These are phyloP conservation scores for Alternaria panax DNA, from an alignment of 2,329 filamentous ascomycete genomes.

Conservation along the genomic window DNA sequence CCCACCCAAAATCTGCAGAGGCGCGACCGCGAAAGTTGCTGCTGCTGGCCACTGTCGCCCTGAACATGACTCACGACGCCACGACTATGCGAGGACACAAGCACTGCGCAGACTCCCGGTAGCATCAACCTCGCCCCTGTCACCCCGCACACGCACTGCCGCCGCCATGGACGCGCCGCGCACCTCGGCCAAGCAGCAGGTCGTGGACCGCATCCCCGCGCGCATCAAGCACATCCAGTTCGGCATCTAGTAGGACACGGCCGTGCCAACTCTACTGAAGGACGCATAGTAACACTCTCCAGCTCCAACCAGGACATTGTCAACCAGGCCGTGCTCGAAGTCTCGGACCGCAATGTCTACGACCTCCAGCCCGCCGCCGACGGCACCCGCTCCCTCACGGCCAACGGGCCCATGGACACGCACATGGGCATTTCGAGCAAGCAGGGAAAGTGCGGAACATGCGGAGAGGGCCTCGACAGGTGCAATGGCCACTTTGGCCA, in stretches of 20 bases:
- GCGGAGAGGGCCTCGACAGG: conserved; percentile 77
- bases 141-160: neutral
- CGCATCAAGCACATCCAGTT: conserved; percentile 94
- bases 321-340: conserved; percentile 91
- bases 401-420: conserved; percentile 85
- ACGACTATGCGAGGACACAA: conserved; percentile 27
- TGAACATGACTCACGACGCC: conserved; percentile 32
- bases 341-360: conserved; percentile 93
- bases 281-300: conserved; percentile 26
- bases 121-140: neutral
- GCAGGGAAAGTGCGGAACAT: conserved; percentile 79
- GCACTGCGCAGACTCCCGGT: conserved; percentile 14
- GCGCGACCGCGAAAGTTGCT: conserved; percentile 25
- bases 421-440: conserved; percentile 92
- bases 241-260: conserved; percentile 74
- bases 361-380: conserved; percentile 73
- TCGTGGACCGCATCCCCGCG: conserved; percentile 87
- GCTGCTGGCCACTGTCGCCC: conserved; percentile 5
- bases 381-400: conserved; percentile 72
- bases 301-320: conserved; percentile 94
- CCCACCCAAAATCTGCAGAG: conserved; percentile 33
- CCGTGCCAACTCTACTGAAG: neutral
- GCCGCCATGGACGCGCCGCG: conserved; percentile 33
- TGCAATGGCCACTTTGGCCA: conserved; percentile 97
- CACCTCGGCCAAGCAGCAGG: conserved; percentile 76